Conservation (phyloP, 2,329 filamentous ascomycete species). For the Pezicula carpinea region DNA sequence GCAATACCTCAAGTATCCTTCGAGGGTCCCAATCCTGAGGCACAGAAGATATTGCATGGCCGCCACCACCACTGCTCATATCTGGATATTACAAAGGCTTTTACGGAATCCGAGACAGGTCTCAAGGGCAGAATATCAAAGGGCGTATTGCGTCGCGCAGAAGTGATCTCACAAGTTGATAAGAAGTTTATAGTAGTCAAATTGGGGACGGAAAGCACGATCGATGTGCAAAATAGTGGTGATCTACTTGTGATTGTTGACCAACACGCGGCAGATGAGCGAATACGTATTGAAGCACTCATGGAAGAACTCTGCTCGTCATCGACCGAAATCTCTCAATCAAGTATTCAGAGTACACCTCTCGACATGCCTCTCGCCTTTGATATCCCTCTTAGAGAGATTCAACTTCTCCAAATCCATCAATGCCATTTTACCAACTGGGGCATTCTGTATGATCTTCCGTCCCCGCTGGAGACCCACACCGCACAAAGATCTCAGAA, state of each 20-base stretch:
- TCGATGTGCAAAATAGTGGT: constrained; percentile 4
- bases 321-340: constrained; percentile 5
- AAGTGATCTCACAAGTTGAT: constrained; percentile 79
- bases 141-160: constrained; percentile 50
- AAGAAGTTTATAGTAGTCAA: constrained; percentile 80
- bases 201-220: constrained; percentile 28
- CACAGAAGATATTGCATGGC: constrained; percentile 17
- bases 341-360: constrained; percentile 28
- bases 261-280: constrained; percentile 92
- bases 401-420: constrained; percentile 49
- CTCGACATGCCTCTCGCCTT: constrained; percentile 57
- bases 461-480: not conserved
- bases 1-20: constrained; percentile 39
- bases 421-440: constrained; percentile 60
- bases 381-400: constrained; percentile 58
- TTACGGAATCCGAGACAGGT: constrained; percentile 17
- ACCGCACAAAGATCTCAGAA: constrained; percentile 1
- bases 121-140: constrained; percentile 54
- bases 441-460: constrained; percentile 58
- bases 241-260: constrained; percentile 70
- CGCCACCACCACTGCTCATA: constrained; percentile 22
- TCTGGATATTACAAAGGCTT: constrained; percentile 23
- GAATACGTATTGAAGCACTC: constrained; percentile 72
- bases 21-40: constrained; percentile 23
- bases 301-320: constrained; percentile 50